Evolutionary conservation across 768 basidiomycete genomes (phyloP), one percentile per base, ranked within the genome.

Genomic region (Calvatia gigantea): DNA sequence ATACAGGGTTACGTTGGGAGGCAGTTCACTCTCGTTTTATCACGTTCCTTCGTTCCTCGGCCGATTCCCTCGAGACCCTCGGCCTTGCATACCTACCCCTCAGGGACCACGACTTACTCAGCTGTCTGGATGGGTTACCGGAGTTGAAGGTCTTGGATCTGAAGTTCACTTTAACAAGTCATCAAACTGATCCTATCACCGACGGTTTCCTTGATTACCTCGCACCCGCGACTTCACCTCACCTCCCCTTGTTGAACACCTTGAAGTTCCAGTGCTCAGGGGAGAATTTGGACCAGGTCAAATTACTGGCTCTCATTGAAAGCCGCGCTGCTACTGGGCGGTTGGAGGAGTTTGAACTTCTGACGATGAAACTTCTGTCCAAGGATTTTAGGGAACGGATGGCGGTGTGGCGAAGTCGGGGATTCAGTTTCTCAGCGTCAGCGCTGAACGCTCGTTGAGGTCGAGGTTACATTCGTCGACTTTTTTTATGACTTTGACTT

Each of bases 71-170:
- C 5, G 60, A 60, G 17, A 56, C 60, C 14, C 67, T 80, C 44
- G 62, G 59, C 29, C 58, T 80, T 5, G 60, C 67, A 11, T 77
- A 76, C 54, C 66, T 78, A 35, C 77, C 76, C 6, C 37, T 77
- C 43, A 63, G 67, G 15, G 72, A 74, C 51, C 47, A 45, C 31
- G 63, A 73, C 35, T 54, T 76, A 9, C 31, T 74, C 19, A 61
- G 64, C 23, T 70, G 65, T 51, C 57, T 80, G n/a, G 48, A 56
- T 27, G 59, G 58, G 17, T 51, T 75, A 15, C 67, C 72, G 15
- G 49, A 55, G 4, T 57, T 77, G 25, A 62, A 57, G 9, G 55
- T 61, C 32, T 60, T 78, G 44, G 66, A 69, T 28, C 58, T 80
- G 32, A 65, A 69, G 4, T 73, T 73, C 56, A 68, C 73, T 3